Conservation (phyloP, 2,329 filamentous ascomycete species). For the Pleurostoma richardsiae region DNA sequence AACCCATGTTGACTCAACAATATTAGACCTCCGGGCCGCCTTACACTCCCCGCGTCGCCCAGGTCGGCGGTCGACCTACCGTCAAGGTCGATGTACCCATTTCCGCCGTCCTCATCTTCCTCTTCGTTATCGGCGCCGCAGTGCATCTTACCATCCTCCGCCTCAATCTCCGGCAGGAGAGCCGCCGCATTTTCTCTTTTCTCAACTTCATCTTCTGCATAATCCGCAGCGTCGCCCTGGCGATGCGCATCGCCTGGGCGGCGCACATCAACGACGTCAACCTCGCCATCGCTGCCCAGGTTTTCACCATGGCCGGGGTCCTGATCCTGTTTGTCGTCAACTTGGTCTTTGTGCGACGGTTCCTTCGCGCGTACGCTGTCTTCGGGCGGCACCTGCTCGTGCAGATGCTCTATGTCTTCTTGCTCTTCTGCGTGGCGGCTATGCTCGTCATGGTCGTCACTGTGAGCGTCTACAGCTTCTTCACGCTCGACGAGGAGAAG, state of each 20-base stretch:
- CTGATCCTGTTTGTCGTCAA: constrained; percentile 60
- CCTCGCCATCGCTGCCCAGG: constrained; percentile 35
- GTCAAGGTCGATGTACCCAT: constrained; percentile 7
- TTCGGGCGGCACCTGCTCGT: constrained; percentile 38
- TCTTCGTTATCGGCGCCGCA: constrained; percentile 28
- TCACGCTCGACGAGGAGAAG: constrained; percentile 41
- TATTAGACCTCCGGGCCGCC: neutral
- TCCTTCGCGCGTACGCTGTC: constrained; percentile 46
- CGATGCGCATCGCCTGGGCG: constrained; percentile 17
- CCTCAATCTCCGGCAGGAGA: constrained; percentile 21
- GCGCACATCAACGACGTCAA: constrained; percentile 7
- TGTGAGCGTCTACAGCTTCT: constrained; percentile 46
- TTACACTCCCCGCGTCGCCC: constrained; percentile 1
- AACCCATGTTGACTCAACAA: no score
- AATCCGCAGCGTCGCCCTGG: constrained; percentile 21
- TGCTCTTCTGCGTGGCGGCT: constrained; percentile 43
- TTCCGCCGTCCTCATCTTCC: constrained; percentile 14
- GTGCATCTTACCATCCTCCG: constrained; percentile 28
- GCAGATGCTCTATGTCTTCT: constrained; percentile 34
- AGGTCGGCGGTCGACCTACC: constrained; percentile 7
- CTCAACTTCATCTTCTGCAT: constrained; percentile 30
- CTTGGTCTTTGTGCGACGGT: constrained; percentile 55
- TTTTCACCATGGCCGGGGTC: constrained; percentile 55
- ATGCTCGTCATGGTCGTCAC: constrained; percentile 53
- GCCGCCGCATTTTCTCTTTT: constrained; percentile 30